phyloP scores from a whole-genome alignment of 2,329 filamentous ascomycete genomes.

The Aspergillus felis region DNA sequence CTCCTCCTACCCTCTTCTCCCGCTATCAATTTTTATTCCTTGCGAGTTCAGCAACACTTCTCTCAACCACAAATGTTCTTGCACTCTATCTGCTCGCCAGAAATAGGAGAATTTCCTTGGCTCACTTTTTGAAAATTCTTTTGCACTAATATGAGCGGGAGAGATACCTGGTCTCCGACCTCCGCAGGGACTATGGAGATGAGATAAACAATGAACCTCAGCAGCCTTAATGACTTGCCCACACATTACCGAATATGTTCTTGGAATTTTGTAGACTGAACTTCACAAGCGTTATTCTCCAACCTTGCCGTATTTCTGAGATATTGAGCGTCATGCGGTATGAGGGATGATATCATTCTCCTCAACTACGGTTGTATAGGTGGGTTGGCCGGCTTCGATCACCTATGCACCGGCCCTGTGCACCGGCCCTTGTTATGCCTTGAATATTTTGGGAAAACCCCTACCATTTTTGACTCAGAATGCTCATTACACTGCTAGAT shows the following conservation, averaged over 20 bases:
- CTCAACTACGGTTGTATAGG: neutral
- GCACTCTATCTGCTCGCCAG: slow-evolving; percentile 60
- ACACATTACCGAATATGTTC: neutral
- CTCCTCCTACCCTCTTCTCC: slow-evolving; percentile 29
- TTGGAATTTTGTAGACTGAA: neutral
- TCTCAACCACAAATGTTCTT: slow-evolving; percentile 52
- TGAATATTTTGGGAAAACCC: neutral
- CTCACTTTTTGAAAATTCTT: slow-evolving; percentile 9
- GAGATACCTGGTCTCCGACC: neutral
- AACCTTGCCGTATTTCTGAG: neutral
- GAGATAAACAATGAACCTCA: neutral
- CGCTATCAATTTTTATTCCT: slow-evolving; percentile 23
- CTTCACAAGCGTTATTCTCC: neutral
- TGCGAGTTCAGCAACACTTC: slow-evolving; percentile 1
- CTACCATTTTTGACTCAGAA: neutral
- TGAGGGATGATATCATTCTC: neutral
- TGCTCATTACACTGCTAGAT: neutral
- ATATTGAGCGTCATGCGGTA: neutral
- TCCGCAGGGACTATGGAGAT: neutral
- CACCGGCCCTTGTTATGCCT: neutral
- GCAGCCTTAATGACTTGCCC: neutral
- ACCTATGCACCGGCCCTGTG: neutral
- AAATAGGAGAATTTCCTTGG: slow-evolving; percentile 34
- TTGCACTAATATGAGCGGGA: neutral
- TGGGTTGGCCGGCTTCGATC: neutral